A percentile compares a stretch with the other conserved stretches of the same genome.
phyloP scores from a whole-genome alignment of 1,284 basidiomycete species.

The Trametes hirsuta region DNA sequence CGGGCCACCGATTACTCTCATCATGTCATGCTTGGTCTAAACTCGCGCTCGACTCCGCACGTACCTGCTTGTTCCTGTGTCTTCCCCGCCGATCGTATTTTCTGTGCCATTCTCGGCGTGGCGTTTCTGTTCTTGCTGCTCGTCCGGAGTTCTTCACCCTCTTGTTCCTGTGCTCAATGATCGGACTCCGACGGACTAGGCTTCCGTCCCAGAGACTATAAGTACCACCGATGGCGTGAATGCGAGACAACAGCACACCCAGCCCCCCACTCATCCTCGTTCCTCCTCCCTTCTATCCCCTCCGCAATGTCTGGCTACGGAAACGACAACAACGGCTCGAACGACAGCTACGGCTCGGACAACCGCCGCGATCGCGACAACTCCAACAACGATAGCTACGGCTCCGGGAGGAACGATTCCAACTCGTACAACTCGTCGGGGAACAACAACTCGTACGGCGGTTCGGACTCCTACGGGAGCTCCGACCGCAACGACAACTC shows the following conservation, averaged over 20 bases:
- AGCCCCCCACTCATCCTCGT: background rate
- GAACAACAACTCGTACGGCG: slow-evolving; percentile 1
- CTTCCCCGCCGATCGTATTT: background rate
- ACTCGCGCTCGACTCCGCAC: background rate
- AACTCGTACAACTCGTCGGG: background rate
- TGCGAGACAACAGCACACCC: background rate
- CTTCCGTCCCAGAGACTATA: background rate
- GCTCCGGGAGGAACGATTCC: slow-evolving; percentile 6
- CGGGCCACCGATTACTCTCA: background rate
- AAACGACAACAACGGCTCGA: slow-evolving; percentile 8
- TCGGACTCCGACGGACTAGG: background rate
- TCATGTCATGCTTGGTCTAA: background rate
- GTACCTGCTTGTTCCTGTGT: slow-evolving; percentile 4
- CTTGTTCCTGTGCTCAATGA: slow-evolving; percentile 1
- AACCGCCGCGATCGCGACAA: background rate
- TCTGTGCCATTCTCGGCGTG: slow-evolving; percentile 1
- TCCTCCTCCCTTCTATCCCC: background rate
- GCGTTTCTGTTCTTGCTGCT: slow-evolving; percentile 2
- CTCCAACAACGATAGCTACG: slow-evolving; percentile 7
- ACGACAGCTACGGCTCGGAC: slow-evolving; percentile 7
- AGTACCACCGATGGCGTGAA: background rate
- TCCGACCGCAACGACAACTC: slow-evolving; percentile 16
- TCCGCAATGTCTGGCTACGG: slow-evolving; percentile 17
- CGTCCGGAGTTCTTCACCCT: background rate
- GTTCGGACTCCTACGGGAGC: background rate